Evolutionary conservation across 768 basidiomycete genomes (phyloP), one percentile per base, ranked within the genome.

Genomic region (Rhizopogon vinicolor): DNA sequence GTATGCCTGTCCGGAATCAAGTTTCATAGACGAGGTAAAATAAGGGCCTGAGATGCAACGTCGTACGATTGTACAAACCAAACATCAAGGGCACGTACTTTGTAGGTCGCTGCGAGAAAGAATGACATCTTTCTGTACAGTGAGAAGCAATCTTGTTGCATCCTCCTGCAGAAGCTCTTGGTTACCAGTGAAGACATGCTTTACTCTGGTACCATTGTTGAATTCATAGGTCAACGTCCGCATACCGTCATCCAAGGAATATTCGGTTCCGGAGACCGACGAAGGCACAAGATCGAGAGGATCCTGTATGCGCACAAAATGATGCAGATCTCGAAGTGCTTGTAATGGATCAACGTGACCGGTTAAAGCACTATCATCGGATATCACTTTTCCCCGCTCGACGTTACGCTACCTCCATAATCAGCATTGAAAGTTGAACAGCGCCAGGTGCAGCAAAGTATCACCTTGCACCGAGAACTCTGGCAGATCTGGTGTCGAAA

Each of bases 101-200:
- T 50, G 52, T 12, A 41, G 5, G 41, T 67, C 59, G 48, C 63
- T 62, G 44, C 51, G 61, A 37, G 50, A 53, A 45, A 70, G 48
- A 8, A 62, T 49, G 2, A 65, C 57, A 2, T 65, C 71, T 57
- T 66, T 39, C 60, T 83, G 81, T 13, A 83, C 68, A 13, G 61
- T 62, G 22, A 64, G 60, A 4, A 83, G 64, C 29, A 81, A 60
- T 6, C 44, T 52, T 2, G 72, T 72, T 12, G 79, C 72, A 1
- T 69, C 67, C 44, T 41, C 52, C 60, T 83, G 81, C 44, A 80
- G 62, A 3, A 51, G 33, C n/a, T 64, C 60, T 14, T 67, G 58
- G 56, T 83, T 83, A n/a, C 77, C 69, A 0, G 78, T 78, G 58
- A 81, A 83, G 42, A 83, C 56, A 54, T 83, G 81, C 22, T 71